Conservation (phyloP, 805 yeast genomes). For the Monosporozyma solicola region DNA sequence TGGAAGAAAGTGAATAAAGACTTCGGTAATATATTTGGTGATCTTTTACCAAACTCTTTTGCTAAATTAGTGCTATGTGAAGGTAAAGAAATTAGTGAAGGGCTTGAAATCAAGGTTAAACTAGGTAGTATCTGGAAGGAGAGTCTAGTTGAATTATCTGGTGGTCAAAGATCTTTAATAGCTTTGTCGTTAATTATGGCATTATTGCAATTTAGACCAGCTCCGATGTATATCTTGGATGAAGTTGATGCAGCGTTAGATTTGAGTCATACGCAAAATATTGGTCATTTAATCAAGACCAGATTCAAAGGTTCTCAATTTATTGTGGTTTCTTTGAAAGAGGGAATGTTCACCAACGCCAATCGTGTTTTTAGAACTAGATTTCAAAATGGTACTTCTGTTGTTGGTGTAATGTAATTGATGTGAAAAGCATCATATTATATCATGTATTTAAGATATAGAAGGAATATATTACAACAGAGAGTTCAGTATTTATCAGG, state of each 20-base stretch:
- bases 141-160: constrained; percentile 86
- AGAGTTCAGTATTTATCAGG: too few species aligned
- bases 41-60: constrained; percentile 78
- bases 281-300: constrained; percentile 92
- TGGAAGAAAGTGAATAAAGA: constrained; percentile 82
- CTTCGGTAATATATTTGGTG: constrained; percentile 84
- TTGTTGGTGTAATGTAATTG: constrained; percentile 58
- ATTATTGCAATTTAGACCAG: constrained; percentile 87
- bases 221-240: constrained; percentile 95
- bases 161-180: constrained; percentile 93
- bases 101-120: constrained; percentile 82
- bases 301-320: constrained; percentile 93
- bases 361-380: constrained; percentile 88
- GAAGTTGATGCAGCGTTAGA: constrained; percentile 99
- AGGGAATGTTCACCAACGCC: constrained; percentile 97
- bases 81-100: constrained; percentile 75
- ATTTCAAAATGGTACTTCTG: constrained; percentile 94
- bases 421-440: too few species aligned
- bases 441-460: too few species aligned
- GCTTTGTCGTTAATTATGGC: constrained; percentile 92
- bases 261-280: constrained; percentile 92
- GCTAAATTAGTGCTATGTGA: constrained; percentile 82
- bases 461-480: too few species aligned
- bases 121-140: constrained; percentile 94
- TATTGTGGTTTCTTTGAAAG: constrained; percentile 92